phyloP scores from a whole-genome alignment of 768 basidiomycete genomes.

The Lactifluus subvellereus region DNA sequence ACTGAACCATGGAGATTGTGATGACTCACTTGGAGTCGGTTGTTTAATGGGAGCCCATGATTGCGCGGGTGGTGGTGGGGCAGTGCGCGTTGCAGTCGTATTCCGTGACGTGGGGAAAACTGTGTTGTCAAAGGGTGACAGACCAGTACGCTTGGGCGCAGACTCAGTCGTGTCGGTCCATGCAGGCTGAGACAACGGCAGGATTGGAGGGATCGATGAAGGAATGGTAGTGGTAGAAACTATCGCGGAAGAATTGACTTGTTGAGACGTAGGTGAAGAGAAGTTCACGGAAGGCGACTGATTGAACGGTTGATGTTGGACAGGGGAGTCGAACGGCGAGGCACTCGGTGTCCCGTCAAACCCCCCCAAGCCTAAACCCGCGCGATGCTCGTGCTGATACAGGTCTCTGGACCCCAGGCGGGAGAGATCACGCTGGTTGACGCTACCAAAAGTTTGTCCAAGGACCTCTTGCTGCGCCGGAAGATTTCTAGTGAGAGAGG shows the following conservation, averaged over 20 bases:
- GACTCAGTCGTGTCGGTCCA: conserved; percentile 19
- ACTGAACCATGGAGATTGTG: conserved; percentile 50
- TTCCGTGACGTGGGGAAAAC: conserved; percentile 22
- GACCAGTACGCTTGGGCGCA: conserved; percentile 20
- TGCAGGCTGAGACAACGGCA: conserved; percentile 8
- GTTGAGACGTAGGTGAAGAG: conserved; percentile 8
- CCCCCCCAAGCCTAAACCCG: conserved; percentile 17
- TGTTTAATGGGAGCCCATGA: conserved; percentile 17
- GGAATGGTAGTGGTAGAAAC: background rate
- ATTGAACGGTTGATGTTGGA: conserved; percentile 16
- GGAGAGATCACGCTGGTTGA: conserved; percentile 23
- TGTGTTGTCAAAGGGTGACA: conserved; percentile 20
- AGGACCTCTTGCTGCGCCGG: conserved; percentile 16
- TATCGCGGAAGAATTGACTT: background rate
- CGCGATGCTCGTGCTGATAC: conserved; percentile 17
- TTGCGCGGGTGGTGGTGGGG: conserved; percentile 24
- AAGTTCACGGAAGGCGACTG: conserved; percentile 22
- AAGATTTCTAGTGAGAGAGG: conserved; percentile 15
- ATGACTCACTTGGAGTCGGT: conserved; percentile 14
- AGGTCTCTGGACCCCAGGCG: conserved; percentile 22
- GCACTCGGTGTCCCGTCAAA: conserved; percentile 12
- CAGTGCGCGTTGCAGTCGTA: conserved; percentile 18
- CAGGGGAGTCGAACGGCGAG: conserved; percentile 20
- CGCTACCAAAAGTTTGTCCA: conserved; percentile 8
- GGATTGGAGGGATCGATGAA: conserved; percentile 6